phyloP scores from a whole-genome alignment of 2,329 filamentous ascomycete species.

The Microcyclospora tardicrescens region DNA sequence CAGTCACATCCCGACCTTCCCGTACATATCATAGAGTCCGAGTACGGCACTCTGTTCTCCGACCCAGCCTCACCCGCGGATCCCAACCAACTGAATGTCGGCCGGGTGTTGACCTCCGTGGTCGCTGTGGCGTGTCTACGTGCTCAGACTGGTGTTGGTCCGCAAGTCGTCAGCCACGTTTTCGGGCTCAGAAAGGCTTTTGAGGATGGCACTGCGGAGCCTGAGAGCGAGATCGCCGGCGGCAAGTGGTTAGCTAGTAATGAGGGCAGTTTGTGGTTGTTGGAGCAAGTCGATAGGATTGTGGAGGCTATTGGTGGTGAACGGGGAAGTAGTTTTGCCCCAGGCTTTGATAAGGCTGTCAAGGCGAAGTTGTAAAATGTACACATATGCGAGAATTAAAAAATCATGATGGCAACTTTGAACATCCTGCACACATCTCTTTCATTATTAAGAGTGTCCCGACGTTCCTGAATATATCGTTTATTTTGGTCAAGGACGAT shows the following conservation, averaged over 20 bases:
- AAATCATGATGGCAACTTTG: background rate
- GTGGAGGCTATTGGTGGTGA: constrained; percentile 38
- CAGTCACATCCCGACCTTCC: constrained; percentile 70
- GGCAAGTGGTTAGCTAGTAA: constrained; percentile 51
- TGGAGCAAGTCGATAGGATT: constrained; percentile 49
- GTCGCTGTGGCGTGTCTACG: constrained; percentile 63
- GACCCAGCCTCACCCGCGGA: constrained; percentile 43
- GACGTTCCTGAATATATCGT: no score
- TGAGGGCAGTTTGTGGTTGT: constrained; percentile 51
- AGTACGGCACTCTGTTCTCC: constrained; percentile 62
- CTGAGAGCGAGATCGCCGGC: constrained; percentile 43
- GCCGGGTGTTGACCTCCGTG: constrained; percentile 58
- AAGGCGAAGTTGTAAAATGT: constrained; percentile 30
- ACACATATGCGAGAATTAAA: background rate
- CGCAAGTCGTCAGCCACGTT: constrained; percentile 69
- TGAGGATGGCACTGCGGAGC: constrained; percentile 48
- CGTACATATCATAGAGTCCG: constrained; percentile 60
- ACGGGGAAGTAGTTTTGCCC: constrained; percentile 43
- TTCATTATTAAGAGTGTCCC: no score
- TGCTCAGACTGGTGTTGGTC: constrained; percentile 68
- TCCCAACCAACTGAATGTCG: constrained; percentile 39
- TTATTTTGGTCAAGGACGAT: no score
- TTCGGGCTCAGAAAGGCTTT: constrained; percentile 68
- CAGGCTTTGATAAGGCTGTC: constrained; percentile 28
- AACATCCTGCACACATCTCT: no score